Evolutionary conservation across 352 stramenopile genomes (phyloP).

Genomic region (Globisporangium camurandrum): DNA sequence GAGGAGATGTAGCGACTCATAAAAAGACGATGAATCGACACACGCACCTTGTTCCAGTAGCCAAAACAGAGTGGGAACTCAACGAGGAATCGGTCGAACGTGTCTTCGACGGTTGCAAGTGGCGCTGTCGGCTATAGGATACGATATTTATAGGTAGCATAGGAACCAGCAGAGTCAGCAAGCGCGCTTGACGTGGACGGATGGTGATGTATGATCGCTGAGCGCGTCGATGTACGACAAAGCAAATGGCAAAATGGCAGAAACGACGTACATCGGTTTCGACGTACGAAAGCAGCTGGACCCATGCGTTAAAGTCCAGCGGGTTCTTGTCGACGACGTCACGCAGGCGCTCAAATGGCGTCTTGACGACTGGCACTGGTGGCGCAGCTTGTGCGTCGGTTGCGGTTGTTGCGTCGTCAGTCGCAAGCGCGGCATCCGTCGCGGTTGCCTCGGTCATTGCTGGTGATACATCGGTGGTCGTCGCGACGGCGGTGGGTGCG

Average conservation of each 20-base stretch:
- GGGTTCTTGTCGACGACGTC: slow-evolving; percentile 57
- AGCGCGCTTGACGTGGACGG: background rate
- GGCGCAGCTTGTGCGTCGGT: slow-evolving; percentile 3
- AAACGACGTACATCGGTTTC: slow-evolving; percentile 43
- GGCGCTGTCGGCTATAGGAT: slow-evolving; percentile 25
- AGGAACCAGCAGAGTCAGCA: too few species aligned
- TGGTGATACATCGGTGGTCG: background rate
- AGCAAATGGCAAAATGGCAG: background rate
- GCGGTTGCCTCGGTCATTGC: background rate
- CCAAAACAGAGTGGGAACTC: slow-evolving; percentile 81
- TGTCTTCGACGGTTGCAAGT: slow-evolving; percentile 50
- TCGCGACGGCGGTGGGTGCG: background rate
- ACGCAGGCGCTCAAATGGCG: slow-evolving; percentile 39
- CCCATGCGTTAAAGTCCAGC: slow-evolving; percentile 78
- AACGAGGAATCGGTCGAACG: slow-evolving; percentile 59
- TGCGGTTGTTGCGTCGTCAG: background rate
- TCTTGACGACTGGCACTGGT: slow-evolving; percentile 17
- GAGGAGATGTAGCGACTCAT: background rate
- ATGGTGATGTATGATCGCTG: background rate
- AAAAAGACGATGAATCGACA: background rate
- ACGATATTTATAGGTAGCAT: too few species aligned
- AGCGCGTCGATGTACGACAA: too few species aligned
- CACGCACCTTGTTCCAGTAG: slow-evolving; percentile 80
- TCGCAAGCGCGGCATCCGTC: too few species aligned
- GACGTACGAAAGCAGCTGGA: slow-evolving; percentile 59